Base-by-base conservation (phyloP, 345 rosid genomes). In the Geranium brycei region DNA sequence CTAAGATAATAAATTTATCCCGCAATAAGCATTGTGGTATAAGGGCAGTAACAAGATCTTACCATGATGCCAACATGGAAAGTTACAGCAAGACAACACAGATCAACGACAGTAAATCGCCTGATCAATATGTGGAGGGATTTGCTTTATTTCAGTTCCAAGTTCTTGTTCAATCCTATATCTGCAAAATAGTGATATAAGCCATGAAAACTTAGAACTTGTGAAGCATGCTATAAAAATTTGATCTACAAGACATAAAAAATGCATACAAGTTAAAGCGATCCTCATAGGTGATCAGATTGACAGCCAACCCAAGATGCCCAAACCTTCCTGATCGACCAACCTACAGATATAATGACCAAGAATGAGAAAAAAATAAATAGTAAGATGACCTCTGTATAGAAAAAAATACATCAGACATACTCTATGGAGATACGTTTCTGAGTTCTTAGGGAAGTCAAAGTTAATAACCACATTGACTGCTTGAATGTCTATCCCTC, bases 251-350 rank as follows among this genome's bases (percentile, higher is more conserved):
- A 35, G 41, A 35, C 41, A n/a, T n/a, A 35, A 35, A 4, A 35
- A 30, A 17, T n/a, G 31, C 80, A 64, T 83, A 95, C 99, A 95
- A 78, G 82, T 95, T 95, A 79, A 91, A 95, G 68, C 99, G 97
- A 75, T 95, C 99, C 79, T 95, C 99, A 51, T 85, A 95, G 47
- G 99, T 95, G 70, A 95, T 90, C 84, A 95, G 79, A 84, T 95
- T 95, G 83, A 95, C 99, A 68, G 99, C 99, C 65, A 95, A 70
- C 17, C 99, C 99, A 51, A 95, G 99, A 79, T 95, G 99, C 57
- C 99, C 99, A 77, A 88, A 95, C 71, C 99, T 88, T 79, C 97
- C 99, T 18, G 99, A 95, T 64, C 97, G 89, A 61, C 99, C 99
- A 69, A 95, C 97, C 99, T 91, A 81, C 19, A 61, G 47, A 60